Percentiles rank a stretch among this genome's conserved stretches.
phyloP scores from a whole-genome alignment of 2,329 filamentous ascomycete genomes.

The Helotiales sp. region DNA sequence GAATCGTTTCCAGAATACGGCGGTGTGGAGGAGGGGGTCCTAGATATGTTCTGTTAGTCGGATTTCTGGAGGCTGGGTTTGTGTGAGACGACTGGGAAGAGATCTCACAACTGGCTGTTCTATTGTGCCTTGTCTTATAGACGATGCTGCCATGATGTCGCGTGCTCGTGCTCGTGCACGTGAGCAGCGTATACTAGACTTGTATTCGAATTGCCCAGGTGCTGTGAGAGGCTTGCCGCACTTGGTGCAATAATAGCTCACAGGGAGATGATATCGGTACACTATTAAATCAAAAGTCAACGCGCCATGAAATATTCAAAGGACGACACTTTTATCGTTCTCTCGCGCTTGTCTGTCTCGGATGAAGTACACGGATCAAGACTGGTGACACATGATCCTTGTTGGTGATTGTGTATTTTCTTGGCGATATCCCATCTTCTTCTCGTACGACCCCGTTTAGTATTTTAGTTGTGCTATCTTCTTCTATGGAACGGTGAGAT shows the following conservation, averaged over 20 bases:
- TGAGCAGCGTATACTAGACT: too few species aligned
- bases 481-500: too few species aligned
- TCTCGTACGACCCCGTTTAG: neutral
- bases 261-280: too few species aligned
- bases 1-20: constrained; percentile 30
- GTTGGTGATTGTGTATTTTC: neutral
- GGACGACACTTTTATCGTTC: neutral
- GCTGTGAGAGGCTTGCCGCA: too few species aligned
- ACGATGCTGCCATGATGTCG: neutral
- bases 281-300: too few species aligned
- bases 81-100: too few species aligned
- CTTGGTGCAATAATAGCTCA: too few species aligned
- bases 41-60: neutral
- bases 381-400: constrained; percentile 2
- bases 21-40: constrained; percentile 19
- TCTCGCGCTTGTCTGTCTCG: neutral
- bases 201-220: too few species aligned
- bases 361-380: neutral
- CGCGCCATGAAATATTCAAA: too few species aligned
- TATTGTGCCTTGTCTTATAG: neutral
- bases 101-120: neutral
- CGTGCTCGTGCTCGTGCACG: neutral
- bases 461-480: too few species aligned
- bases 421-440: neutral
- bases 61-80: neutral